Evolutionary conservation across 208 protist genomes (phyloP).

Genomic region (Leishmania amazonensis): DNA sequence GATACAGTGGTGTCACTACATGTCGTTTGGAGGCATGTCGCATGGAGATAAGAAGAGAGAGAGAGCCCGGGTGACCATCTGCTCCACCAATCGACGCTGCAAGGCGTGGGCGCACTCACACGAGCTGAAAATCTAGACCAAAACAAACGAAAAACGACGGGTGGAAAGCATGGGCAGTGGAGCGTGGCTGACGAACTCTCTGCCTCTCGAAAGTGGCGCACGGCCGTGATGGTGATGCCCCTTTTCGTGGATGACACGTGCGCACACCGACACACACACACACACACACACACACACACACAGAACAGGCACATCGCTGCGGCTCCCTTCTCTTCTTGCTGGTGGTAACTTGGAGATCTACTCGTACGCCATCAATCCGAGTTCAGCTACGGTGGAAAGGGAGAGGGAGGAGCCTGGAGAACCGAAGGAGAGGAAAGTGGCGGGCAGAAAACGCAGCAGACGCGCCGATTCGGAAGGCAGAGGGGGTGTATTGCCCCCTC

Average conservation of each 20-base stretch:
- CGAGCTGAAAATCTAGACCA: neutral
- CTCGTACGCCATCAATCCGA: neutral
- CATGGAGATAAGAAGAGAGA: neutral
- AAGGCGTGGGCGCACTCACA: neutral
- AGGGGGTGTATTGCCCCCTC: neutral
- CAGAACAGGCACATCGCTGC: neutral
- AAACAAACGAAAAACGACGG: too few species aligned
- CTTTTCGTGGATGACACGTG: neutral
- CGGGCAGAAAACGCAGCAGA: neutral
- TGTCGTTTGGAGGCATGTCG: neutral
- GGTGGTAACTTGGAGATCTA: neutral
- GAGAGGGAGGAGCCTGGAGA: neutral
- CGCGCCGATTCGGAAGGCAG: neutral
- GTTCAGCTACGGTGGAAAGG: neutral
- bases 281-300: neutral
- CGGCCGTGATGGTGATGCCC: neutral
- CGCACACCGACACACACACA: neutral
- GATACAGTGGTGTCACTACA: neutral
- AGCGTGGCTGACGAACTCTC: neutral
- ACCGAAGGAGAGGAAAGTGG: neutral
- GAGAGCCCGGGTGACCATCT: neutral
- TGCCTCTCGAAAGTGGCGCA: neutral
- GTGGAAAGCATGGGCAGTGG: neutral
- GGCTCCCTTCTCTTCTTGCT: neutral
- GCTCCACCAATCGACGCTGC: neutral